phyloP scores from a whole-genome alignment of 257 asterid genomes.

The Nicotiana noctiflora region DNA sequence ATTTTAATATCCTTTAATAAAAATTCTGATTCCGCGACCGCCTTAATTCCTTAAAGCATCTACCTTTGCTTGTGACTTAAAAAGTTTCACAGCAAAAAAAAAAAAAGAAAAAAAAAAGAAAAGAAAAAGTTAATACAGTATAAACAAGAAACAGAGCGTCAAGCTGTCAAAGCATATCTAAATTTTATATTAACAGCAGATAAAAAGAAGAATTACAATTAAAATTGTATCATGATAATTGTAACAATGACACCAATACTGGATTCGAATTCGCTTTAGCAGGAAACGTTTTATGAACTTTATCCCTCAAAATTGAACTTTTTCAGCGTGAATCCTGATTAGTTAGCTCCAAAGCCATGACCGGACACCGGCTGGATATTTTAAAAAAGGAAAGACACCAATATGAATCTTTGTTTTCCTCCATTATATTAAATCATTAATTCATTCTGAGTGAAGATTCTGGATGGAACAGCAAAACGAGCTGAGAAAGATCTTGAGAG shows the following conservation, averaged over 20 bases:
- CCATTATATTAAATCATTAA: conserved; percentile 20
- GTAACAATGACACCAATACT: neutral
- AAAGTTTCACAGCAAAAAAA: too few species aligned
- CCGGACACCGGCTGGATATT: too few species aligned
- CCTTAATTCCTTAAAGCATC: neutral
- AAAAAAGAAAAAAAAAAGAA: too few species aligned
- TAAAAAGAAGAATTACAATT: neutral
- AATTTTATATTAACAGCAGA: neutral
- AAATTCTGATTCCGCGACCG: too few species aligned
- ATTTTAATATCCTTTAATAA: too few species aligned
- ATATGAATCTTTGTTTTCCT: neutral
- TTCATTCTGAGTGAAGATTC: conserved; percentile 39
- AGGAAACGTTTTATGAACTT: too few species aligned
- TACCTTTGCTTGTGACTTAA: neutral
- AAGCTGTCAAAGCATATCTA: neutral
- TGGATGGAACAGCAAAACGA: conserved; percentile 66
- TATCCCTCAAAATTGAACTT: too few species aligned
- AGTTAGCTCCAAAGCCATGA: too few species aligned
- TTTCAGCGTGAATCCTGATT: too few species aligned
- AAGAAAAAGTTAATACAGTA: neutral
- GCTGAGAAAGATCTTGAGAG: conserved; percentile 70
- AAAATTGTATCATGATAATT: neutral
- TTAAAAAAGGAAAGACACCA: neutral
- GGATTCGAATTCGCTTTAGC: too few species aligned
- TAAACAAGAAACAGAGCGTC: neutral